Evolutionary conservation across 192 early-diverging fungal species (phyloP), one percentile per base, ranked within the genome.

Genomic region (Backusella mclennaniae): DNA sequence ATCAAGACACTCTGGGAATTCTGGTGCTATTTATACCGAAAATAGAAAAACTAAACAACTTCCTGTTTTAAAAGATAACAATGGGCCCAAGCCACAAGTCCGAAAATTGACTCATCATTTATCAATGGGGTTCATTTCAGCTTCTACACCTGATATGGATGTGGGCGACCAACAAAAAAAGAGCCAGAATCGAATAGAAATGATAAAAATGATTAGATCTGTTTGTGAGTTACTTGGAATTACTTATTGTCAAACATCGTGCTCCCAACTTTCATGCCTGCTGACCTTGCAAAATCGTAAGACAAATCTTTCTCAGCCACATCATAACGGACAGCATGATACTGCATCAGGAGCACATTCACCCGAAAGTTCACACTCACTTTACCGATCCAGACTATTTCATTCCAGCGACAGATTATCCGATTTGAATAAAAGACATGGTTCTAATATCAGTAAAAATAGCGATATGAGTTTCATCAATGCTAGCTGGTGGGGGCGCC

Each of bases 221-320:
- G 66, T 73, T 14, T 82, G 80, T 41, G 80, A 82, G 53, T 66
- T 82, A 31, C 69, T 82, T 4, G 80, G 80, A 0, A 53, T 82
- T 35, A 82, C 69, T 3, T 82, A 75, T 68, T 52, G 44, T 29
- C 80, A 82, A 23, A 23, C 46, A 31, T 69, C 73, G 1, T 31
- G 42, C n/a, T 70, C 72, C 4, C 76, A 66, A 35, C 69, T 82
- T 9, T 17, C 31, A 19, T 82, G 80, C 42, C 44, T 82, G 12
- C 33, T 82, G 15, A 82, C 75, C 26, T 63, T 82, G 17, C 52
- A 59, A 4, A 78, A 82, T n/a, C 35, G 56, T 49, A 71, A 49
- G 23, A 11, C 26, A 29, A 29, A 9, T 14, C 9, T 8, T 63
- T 8, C 56, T 63, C 23, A 63, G 56, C 56, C 56, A 29, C 56